Base-by-base conservation (phyloP, 1,284 basidiomycete genomes). In the Flammula alnicola region DNA sequence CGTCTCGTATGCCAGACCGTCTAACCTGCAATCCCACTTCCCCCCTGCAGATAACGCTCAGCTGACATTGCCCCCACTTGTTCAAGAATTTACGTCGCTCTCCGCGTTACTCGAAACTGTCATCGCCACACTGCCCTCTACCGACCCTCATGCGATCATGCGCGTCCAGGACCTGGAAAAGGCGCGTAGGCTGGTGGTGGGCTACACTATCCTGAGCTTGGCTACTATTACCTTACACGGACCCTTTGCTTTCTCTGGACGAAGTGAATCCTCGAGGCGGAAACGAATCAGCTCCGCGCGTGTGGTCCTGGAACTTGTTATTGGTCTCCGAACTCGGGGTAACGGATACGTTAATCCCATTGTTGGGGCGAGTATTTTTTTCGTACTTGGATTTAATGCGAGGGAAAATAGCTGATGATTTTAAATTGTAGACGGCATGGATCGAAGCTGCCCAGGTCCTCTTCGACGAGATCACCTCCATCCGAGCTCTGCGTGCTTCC, bases 371-470 rank as follows among this genome's bases (percentile, higher is more conserved):
- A 54, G 59, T 47, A 31, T 5, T 17, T 25, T 12, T 5, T 2
- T n/a, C n/a, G n/a, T n/a, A n/a, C n/a, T n/a, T n/a, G n/a, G n/a
- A 16, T 38, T 26, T 10, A 26, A 7, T 40, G 16, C 3, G 12
- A 9, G 19, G 11, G n/a, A 30, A 11, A 9, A 11, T 12, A 16
- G 20, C 37, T 30, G 20, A 26, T 10, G 32, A 9, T 23, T 39
- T 40, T 35, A 38, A 33, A 35, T 19, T 30, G 8, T 14, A 61
- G 59, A 51, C 51, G 11, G 46, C 55, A 8, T 61, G 59, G 59
- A 52, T 58, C 16, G 59, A 61, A 25, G 57, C 59, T 23, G 49
- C 57, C 12, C 59, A 61, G 29, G 57, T 61, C 8, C 31, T 58
- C 12, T 55, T 55, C 20, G 57, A 61, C 30, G 59, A 61, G 38